Base-by-base conservation (phyloP, 345 rosid genomes). In the Melaleuca alternifolia region DNA sequence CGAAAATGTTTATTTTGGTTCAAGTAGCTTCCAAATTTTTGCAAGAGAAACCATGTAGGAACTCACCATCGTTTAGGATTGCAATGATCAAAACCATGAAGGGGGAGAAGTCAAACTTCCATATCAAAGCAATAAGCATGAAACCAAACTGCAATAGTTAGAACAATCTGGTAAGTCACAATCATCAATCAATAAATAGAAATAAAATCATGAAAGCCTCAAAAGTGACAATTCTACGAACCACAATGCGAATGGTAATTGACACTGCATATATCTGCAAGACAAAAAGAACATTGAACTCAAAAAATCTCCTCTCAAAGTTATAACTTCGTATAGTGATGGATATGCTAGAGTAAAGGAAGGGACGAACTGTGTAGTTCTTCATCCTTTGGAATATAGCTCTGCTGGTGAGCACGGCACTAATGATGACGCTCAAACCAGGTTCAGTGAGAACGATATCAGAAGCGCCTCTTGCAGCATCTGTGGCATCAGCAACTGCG, bases 361-460 rank as follows among this genome's bases (percentile, higher is more conserved):
- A 26, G 84, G 24, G 75, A 79, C 89, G 46, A 50, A 90, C 91
- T 7, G 92, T 92, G 85, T 92, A 92, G 88, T 92, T 92, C 87
- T 92, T 92, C 93, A 92, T 92, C 89, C 93, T 89, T 82, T 92
- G 92, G 90, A 92, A 92, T 59, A 92, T 91, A 65, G 93, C 91
- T 88, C 93, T 89, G 87, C 93, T 92, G 46, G 93, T 92, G 51
- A 92, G 87, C 33, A 92, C 92, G 28, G 92, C 93, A 46, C 93
- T 91, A 52, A 91, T 84, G 83, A 92, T 92, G 44, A 92, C 92
- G 81, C 92, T 92, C 87, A 92, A 87, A 41, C 92, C 92, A 1
- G 93, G 93, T 56, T 91, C 93, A 3, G 93, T 92, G 83, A 92
- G 85, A 83, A 92, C 93, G 51, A 92, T 92, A 86, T 92, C 92